These are phyloP conservation scores for Dothiorella sarmentorum DNA, from an alignment of 2,329 filamentous ascomycete genomes.

Conservation along the genomic window DNA sequence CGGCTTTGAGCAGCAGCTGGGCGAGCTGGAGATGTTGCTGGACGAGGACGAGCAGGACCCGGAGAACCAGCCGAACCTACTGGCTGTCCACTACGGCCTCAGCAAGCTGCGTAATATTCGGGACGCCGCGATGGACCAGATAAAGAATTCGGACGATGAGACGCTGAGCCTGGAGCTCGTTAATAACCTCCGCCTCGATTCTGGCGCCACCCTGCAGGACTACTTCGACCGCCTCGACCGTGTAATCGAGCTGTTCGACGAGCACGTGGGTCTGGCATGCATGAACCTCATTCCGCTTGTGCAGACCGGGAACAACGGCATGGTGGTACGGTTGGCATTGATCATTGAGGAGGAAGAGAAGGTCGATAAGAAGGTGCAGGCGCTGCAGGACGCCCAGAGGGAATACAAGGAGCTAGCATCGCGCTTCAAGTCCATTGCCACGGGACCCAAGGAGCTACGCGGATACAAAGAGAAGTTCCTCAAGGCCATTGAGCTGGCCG, in stretches of 20 bases:
- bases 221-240: slow-evolving; percentile 85
- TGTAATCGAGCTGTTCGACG: slow-evolving; percentile 91
- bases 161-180: slow-evolving; percentile 82
- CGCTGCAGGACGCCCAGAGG: slow-evolving; percentile 88
- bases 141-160: slow-evolving; percentile 75
- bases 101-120: slow-evolving; percentile 89
- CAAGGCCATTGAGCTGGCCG: slow-evolving; percentile 70
- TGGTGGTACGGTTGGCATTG: slow-evolving; percentile 87
- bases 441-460: slow-evolving; percentile 84
- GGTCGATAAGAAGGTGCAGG: slow-evolving; percentile 86
- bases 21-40: slow-evolving; percentile 73
- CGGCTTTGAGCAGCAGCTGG: slow-evolving; percentile 75
- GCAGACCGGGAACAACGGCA: slow-evolving; percentile 77
- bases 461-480: slow-evolving; percentile 98
- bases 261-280: slow-evolving; percentile 84
- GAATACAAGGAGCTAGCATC: slow-evolving; percentile 94
- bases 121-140: slow-evolving; percentile 96
- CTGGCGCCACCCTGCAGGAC: slow-evolving; percentile 73
- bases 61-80: slow-evolving; percentile 87
- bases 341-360: slow-evolving; percentile 95
- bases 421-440: slow-evolving; percentile 91
- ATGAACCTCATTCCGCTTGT: slow-evolving; percentile 87
- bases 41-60: slow-evolving; percentile 78
- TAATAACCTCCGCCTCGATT: slow-evolving; percentile 61
- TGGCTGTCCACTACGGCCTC: slow-evolving; percentile 87